Percentiles rank a stretch among this genome's conserved stretches.
phyloP scores from a whole-genome alignment of 2,329 filamentous ascomycete species.

The Stachybotrys chartarum region DNA sequence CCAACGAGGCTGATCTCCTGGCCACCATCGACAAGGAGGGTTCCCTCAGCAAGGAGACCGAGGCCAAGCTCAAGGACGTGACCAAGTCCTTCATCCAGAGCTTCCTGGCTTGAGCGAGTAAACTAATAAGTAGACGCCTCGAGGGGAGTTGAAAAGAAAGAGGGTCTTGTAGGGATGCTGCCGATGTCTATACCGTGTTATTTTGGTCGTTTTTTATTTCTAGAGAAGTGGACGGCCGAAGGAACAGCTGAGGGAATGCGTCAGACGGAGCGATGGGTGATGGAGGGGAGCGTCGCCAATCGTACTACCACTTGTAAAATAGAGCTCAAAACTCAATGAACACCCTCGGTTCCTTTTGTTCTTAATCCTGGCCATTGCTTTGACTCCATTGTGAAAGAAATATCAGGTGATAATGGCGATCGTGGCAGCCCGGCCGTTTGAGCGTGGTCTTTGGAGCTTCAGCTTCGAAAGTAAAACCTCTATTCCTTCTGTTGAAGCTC shows the following conservation, averaged over 20 bases:
- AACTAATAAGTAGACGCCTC: conserved; percentile 15
- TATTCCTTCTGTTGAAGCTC: no score
- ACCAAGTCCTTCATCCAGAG: conserved; percentile 83
- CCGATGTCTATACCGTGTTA: conserved; percentile 41
- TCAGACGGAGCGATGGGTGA: conserved; percentile 39
- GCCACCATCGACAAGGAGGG: conserved; percentile 92
- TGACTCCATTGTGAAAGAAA: no score
- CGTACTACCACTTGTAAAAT: conserved; percentile 55
- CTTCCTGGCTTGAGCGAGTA: conserved; percentile 58
- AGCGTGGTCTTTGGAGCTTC: no score
- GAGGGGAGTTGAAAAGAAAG: conserved; percentile 11
- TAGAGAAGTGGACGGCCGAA: conserved; percentile 30
- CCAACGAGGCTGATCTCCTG: conserved; percentile 79
- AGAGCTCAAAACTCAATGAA: conserved; percentile 55
- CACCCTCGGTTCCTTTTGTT: conserved; percentile 55
- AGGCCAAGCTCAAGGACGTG: conserved; percentile 73
- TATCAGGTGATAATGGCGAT: no score
- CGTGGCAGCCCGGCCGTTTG: no score
- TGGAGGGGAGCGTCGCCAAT: conserved; percentile 37
- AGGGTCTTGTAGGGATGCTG: conserved; percentile 26
- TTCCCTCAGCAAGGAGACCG: conserved; percentile 88
- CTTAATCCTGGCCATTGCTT: conserved; percentile 11
- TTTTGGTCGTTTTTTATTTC: conserved; percentile 38
- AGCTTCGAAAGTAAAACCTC: no score
- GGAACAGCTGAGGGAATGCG: conserved; percentile 37